Evolutionary conservation across 2,329 filamentous ascomycete genomes (phyloP), one percentile per base, ranked within the genome.

Genomic region (Diaporthe citriasiana): DNA sequence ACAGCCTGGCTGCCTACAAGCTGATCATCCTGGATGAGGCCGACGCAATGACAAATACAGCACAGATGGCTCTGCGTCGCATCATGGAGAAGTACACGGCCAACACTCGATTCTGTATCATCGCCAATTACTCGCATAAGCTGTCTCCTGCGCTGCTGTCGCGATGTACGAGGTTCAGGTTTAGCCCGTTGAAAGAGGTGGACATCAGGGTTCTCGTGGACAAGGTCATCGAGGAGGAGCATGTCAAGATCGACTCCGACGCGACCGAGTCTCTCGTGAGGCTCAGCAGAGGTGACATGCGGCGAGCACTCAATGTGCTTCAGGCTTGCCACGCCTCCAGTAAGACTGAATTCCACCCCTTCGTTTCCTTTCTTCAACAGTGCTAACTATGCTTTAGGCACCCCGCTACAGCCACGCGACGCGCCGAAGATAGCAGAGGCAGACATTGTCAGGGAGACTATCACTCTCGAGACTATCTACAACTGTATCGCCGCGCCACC

Each of bases 61-160:
- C 97, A 8, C 97, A 99, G 84, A 99, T 99, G 96, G 97, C 97
- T 0, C 87, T 99, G 72, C 91, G 97, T 76, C 89, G 97, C 63
- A 98, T 99, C 81, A 99, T 99, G 97, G 97, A 99, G 82, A 98
- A 98, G 85, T 99, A 99, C 86, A 99, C 97, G 0, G 94, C 94
- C 75, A 99, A 99, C 85, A 98, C 97, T 3, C 89, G 97, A 70
- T 99, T 99, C 85, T 98, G 96, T 85, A 95, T 99, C 81, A 98
- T 99, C 79, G 97, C 97, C 79, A 99, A 99, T 85, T 99, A 99
- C 84, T 97, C 97, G 40, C 97, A 99, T 86, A 99, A 99, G 84
- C 91, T 99, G 51, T 97, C 95, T 17, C 96, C 97, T 0, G 97
- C 97, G 0, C 87, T 99, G 56, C 87, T 99, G 70, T 98, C 96